Percentiles rank a stretch among this genome's conserved stretches.
Evolutionary conservation across 352 stramenopile species (phyloP).

Genomic region (Aphanomyces invadans): DNA sequence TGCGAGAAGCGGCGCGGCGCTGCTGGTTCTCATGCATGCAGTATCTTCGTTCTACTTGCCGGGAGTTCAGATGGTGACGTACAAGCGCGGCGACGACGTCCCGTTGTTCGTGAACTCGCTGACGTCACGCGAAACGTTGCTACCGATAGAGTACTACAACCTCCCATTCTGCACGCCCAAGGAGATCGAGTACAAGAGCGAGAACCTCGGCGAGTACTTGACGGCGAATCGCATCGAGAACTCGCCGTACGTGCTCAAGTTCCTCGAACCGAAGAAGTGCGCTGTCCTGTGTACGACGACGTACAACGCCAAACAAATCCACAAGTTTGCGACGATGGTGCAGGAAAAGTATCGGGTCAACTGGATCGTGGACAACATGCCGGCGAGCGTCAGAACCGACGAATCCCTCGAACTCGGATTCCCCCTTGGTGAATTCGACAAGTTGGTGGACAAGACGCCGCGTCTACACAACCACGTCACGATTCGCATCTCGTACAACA

Average conservation of each 20-base stretch:
- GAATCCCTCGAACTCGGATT: slow-evolving; percentile 74
- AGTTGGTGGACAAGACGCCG: slow-evolving; percentile 85
- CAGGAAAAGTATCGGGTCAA: slow-evolving; percentile 97
- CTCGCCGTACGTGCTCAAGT: slow-evolving; percentile 94
- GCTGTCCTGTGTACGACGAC: slow-evolving; percentile 65
- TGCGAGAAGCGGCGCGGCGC: not conserved
- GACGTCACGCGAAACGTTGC: slow-evolving; percentile 90
- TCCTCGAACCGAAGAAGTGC: slow-evolving; percentile 66
- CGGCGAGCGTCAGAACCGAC: slow-evolving; percentile 70
- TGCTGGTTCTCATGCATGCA: not conserved
- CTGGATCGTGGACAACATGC: slow-evolving; percentile 99
- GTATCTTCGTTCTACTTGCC: slow-evolving; percentile 58
- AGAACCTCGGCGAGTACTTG: slow-evolving; percentile 99
- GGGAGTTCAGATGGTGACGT: slow-evolving; percentile 84
- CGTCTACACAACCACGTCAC: slow-evolving; percentile 99
- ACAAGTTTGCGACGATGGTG: slow-evolving; percentile 91
- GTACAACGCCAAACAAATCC: slow-evolving; percentile 89
- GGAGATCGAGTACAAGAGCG: slow-evolving; percentile 93
- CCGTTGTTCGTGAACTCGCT: slow-evolving; percentile 93
- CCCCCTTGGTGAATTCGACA: slow-evolving; percentile 84
- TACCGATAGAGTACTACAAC: slow-evolving; percentile 97
- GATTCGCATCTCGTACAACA: slow-evolving; percentile 98
- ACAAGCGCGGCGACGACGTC: slow-evolving; percentile 76
- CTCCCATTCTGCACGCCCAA: slow-evolving; percentile 92
- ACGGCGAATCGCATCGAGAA: slow-evolving; percentile 98